These are phyloP conservation scores for Manihot esculenta DNA, from an alignment of 441 rosid genomes.

Conservation along the genomic window DNA sequence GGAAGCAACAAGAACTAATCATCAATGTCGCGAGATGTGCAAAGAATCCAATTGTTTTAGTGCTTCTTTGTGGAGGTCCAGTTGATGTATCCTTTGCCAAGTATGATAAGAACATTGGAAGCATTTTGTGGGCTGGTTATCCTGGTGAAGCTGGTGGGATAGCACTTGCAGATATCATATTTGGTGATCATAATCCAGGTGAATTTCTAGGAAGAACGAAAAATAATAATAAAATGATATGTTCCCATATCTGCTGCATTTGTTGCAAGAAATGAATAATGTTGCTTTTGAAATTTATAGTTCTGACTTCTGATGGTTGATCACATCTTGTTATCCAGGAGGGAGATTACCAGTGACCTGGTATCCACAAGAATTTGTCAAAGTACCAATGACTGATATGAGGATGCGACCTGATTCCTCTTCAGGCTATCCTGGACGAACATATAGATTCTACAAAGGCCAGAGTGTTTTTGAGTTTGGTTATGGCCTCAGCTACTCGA, in stretches of 20 bases:
- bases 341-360: slow-evolving; percentile 91
- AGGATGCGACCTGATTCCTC: slow-evolving; percentile 62
- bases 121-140: slow-evolving; percentile 93
- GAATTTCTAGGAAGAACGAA: slow-evolving; percentile 12
- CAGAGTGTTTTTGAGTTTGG: slow-evolving; percentile 60
- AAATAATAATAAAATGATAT: neutral
- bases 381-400: slow-evolving; percentile 83
- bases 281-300: neutral
- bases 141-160: slow-evolving; percentile 90
- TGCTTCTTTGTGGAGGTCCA: slow-evolving; percentile 86
- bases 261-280: neutral
- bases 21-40: slow-evolving; percentile 53
- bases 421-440: slow-evolving; percentile 70
- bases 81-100: slow-evolving; percentile 71
- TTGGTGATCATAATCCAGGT: slow-evolving; percentile 76
- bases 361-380: slow-evolving; percentile 77
- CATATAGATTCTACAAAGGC: slow-evolving; percentile 79
- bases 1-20: slow-evolving; percentile 74
- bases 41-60: slow-evolving; percentile 56
- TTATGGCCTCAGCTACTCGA: slow-evolving; percentile 74
- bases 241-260: neutral
- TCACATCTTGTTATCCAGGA: slow-evolving; percentile 35
- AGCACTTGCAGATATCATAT: slow-evolving; percentile 81
- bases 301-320: neutral
- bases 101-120: slow-evolving; percentile 42